Evolutionary conservation across 1,284 basidiomycete species (phyloP), one percentile per base, ranked within the genome.

Genomic region (Ceratobasidium papillatum): DNA sequence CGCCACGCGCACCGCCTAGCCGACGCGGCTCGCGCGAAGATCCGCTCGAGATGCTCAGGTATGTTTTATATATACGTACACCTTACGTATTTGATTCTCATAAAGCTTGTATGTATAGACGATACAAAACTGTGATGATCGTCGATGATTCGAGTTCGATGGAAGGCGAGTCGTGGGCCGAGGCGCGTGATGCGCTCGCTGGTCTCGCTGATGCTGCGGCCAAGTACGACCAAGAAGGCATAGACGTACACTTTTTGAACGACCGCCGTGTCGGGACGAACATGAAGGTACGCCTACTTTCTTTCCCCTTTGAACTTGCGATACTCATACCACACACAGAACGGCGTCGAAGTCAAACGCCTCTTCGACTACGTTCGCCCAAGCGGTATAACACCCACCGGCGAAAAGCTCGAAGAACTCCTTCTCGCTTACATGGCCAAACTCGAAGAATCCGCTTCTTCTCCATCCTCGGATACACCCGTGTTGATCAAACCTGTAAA

Each of bases 211-310:
- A 83, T 4, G 80, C 80, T 14, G 86, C 86, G 2, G 79, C 82
- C 1, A 77, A 79, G 68, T 87, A 88, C 73, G 86, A 87, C 75
- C 77, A 78, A 12, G 84, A 87, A 75, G 87, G 87, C 0, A 84
- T 88, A 47, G 87, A 88, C 74, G 80, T 87, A 1, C 80, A 84
- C 76, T 88, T 88, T 79, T 74, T 88, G 59, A 87, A 87, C 76
- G 79, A 78, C 51, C 22, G n/a, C 4, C 56, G 54, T 14, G 73
- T 77, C 7, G 77, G 75, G 17, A 47, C 19, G 5, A 68, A 68
- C 56, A 51, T 77, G 27, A 71, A 58, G 62, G 77, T 76, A 62
- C 38, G 74, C 56, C 5, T 8, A 3, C n/a, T 2, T n/a, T 30
- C 30, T 22, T 25, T 58, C 11, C 45, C 34, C 14, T 2, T n/a